Base-by-base conservation (phyloP, 208 protist species). In the Endotrypanum monterogeii region DNA sequence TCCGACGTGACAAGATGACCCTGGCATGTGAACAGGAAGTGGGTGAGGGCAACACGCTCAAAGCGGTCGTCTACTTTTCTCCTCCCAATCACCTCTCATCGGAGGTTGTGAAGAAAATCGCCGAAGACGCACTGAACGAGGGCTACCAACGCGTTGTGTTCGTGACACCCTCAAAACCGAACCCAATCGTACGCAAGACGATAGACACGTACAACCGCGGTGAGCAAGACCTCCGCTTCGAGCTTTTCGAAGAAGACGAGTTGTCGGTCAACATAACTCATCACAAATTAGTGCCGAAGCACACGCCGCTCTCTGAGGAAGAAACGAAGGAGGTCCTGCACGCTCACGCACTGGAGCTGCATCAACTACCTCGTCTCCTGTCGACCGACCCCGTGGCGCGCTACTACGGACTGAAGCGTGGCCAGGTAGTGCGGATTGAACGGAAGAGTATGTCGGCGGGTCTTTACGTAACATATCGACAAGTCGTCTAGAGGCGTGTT, bases 391-490 rank as follows among this genome's bases (percentile, higher is more conserved):
- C 98, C 14, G 93, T 99, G n/a, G 94, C 97, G 3, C 83, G 89
- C 9, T 99, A 99, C 79, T 99, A 98, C 83, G 98, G 98, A 37
- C 79, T 99, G 35, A 74, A 89, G 51, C 79, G 87, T 37, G 97
- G 97, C 1, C 77, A 98, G 58, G 95, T 99, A 8, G 94, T 99
- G 32, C 97, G 98, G 71, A 99, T 99, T 83, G 97, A 98, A 81
- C 91, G 99, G 12, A 87, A 90, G 63, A 98, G 90, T 32, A 98
- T 99, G 85, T 99, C 98, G 3, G 99, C 98, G 0, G 99, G 98
- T 30, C 80, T 96, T 35, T 99, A 99, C 88, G 95, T 99, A n/a
- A 99, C 99, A 16, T 99, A 99, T 84, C 88, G 99, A 35, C 89
- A 99, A 71, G 98, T 99, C 28, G 83, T 98, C 23, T 99, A 86